Percentiles rank a stretch among this genome's conserved stretches.
Evolutionary conservation across 345 rosid species (phyloP).

Genomic region (Sisymbrium altissimum): DNA sequence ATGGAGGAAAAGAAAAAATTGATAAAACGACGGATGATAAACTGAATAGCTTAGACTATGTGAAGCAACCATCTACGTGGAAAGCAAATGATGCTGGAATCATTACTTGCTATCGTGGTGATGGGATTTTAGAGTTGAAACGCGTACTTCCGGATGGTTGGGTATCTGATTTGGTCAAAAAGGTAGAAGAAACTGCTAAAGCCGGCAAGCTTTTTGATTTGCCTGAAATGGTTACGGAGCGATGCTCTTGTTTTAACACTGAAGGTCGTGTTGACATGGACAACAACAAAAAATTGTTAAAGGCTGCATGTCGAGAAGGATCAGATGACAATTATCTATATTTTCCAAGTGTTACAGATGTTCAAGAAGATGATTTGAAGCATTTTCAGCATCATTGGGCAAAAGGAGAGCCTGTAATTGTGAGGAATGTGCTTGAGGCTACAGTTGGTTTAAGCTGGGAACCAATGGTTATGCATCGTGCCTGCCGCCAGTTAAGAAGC

Average conservation of each 20-base stretch:
- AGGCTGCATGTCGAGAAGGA: conserved; percentile 58
- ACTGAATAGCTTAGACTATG: conserved; percentile 6
- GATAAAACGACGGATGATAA: neutral
- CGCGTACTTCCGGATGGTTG: conserved; percentile 37
- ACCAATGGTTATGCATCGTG: conserved; percentile 83
- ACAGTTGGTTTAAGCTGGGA: conserved; percentile 79
- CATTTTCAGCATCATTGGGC: conserved; percentile 82
- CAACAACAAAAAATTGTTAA: conserved; percentile 28
- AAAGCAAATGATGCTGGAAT: conserved; percentile 49
- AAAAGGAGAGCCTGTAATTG: conserved; percentile 72
- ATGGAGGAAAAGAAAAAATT: conserved; percentile 36
- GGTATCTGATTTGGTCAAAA: conserved; percentile 41
- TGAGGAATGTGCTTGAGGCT: conserved; percentile 53
- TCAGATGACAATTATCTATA: conserved; percentile 59
- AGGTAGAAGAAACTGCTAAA: conserved; percentile 35
- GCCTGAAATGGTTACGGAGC: conserved; percentile 5
- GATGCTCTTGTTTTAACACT: conserved; percentile 49
- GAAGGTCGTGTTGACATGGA: conserved; percentile 30
- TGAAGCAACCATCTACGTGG: conserved; percentile 37
- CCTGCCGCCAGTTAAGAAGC: conserved; percentile 46
- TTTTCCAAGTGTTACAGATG: conserved; percentile 47
- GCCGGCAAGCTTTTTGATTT: neutral
- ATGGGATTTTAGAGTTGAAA: conserved; percentile 38
- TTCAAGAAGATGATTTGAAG: conserved; percentile 37
- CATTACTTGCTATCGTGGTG: conserved; percentile 58